Conservation (phyloP, 495 filamentous ascomycete species). For the Xylaria sp. region DNA sequence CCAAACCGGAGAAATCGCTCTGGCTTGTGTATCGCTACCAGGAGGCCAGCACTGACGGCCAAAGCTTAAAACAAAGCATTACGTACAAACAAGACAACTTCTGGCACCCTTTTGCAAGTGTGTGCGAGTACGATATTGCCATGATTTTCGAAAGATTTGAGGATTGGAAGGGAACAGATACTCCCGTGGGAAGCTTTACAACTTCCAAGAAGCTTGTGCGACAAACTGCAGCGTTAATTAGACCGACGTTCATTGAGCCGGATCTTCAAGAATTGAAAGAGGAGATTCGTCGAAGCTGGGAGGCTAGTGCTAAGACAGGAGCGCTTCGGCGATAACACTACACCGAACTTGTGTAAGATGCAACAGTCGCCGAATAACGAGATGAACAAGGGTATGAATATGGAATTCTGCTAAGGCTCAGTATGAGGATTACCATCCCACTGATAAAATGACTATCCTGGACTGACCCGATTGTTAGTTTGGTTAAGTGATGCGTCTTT, state of each 20-base stretch:
- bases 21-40: constrained; percentile 26
- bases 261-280: constrained; percentile 21
- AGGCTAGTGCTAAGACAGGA: constrained; percentile 11
- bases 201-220: constrained; percentile 21
- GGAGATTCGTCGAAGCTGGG: constrained; percentile 25
- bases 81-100: constrained; percentile 26
- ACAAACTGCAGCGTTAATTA: constrained; percentile 21
- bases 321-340: neutral
- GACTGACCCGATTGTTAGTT: neutral
- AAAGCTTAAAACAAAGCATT: constrained; percentile 22
- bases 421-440: neutral
- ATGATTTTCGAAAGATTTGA: constrained; percentile 28
- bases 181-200: constrained; percentile 13
- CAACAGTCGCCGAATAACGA: neutral
- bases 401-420: neutral
- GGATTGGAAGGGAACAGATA: constrained; percentile 27
- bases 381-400: neutral
- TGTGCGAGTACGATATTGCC: constrained; percentile 28
- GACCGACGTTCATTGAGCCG: constrained; percentile 25
- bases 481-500: constrained; percentile 9
- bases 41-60: constrained; percentile 16
- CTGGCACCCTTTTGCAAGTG: constrained; percentile 27
- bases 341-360: neutral
- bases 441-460: neutral
- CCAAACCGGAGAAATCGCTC: constrained; percentile 27